Evolutionary conservation across 805 yeast genomes (phyloP).

Genomic region (Starmera quercuum): DNA sequence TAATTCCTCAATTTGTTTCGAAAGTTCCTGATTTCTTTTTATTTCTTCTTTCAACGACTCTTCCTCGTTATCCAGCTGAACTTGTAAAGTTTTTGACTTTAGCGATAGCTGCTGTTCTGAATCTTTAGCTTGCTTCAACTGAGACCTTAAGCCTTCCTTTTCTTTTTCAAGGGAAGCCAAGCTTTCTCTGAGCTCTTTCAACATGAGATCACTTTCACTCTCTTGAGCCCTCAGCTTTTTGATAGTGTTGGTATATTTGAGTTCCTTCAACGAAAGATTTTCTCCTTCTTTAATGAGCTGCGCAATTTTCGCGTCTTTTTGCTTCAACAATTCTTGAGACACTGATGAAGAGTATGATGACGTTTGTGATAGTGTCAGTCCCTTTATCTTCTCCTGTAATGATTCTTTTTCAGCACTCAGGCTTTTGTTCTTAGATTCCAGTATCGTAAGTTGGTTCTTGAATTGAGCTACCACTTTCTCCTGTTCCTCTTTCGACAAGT

Average conservation of each 20-base stretch:
- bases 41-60: conserved; percentile 14
- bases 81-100: conserved; percentile 14
- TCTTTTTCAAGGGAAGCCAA: conserved; percentile 15
- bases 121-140: conserved; percentile 18
- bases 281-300: conserved; percentile 73
- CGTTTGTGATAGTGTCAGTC: conserved; percentile 1
- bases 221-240: conserved; percentile 50
- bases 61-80: conserved; percentile 14
- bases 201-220: conserved; percentile 27
- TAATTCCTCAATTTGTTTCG: conserved; percentile 17
- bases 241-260: conserved; percentile 57
- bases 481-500: too few species aligned
- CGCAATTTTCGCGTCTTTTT: conserved; percentile 52
- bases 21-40: conserved; percentile 13
- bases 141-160: conserved; percentile 16
- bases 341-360: conserved; percentile 4
- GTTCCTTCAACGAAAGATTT: conserved; percentile 60
- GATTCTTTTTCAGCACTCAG: conserved; percentile 15
- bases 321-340: conserved; percentile 22
- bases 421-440: conserved; percentile 11
- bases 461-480: conserved; percentile 9
- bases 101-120: conserved; percentile 18
- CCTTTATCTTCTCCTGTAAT: conserved; percentile 14
- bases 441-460: conserved; percentile 5
- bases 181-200: conserved; percentile 9